A percentile compares a stretch with the other conserved stretches of the same genome.
Conservation (phyloP, 2,329 filamentous ascomycete genomes). For the Thielaviopsis ethacetica region DNA sequence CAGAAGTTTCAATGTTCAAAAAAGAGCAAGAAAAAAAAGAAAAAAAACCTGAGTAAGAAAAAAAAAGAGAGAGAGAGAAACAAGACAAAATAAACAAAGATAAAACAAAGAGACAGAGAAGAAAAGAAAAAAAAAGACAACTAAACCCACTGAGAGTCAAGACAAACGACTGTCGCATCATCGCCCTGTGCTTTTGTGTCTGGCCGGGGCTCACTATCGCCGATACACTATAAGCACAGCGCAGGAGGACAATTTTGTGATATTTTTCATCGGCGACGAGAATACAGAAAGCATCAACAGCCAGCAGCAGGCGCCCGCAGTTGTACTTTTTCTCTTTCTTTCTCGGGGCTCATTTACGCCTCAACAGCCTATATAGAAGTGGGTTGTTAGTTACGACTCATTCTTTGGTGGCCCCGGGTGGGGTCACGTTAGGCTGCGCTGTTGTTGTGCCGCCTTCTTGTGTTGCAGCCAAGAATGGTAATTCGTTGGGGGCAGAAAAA, state of each 20-base stretch:
- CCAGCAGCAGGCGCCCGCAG: not conserved
- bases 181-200: not conserved
- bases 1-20: slow-evolving; percentile 9
- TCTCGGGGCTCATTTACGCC: not conserved
- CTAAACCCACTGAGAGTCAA: not conserved
- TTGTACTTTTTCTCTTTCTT: too few relatives aligned
- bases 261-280: not conserved
- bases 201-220: not conserved
- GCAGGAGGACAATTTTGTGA: not conserved
- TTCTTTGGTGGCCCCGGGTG: not conserved
- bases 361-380: not conserved
- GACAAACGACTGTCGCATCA: not conserved
- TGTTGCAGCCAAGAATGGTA: not conserved
- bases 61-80: slow-evolving; percentile 12
- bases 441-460: not conserved
- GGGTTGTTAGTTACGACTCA: not conserved
- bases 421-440: not conserved
- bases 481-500: not conserved
- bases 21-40: slow-evolving; percentile 15
- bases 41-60: slow-evolving; percentile 14
- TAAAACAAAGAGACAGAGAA: slow-evolving; percentile 13
- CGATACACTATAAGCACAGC: not conserved
- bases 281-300: not conserved
- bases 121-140: slow-evolving; percentile 4
- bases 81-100: slow-evolving; percentile 11